phyloP scores from a whole-genome alignment of 139 green algal genomes.

The Spirogloea muscicola region DNA sequence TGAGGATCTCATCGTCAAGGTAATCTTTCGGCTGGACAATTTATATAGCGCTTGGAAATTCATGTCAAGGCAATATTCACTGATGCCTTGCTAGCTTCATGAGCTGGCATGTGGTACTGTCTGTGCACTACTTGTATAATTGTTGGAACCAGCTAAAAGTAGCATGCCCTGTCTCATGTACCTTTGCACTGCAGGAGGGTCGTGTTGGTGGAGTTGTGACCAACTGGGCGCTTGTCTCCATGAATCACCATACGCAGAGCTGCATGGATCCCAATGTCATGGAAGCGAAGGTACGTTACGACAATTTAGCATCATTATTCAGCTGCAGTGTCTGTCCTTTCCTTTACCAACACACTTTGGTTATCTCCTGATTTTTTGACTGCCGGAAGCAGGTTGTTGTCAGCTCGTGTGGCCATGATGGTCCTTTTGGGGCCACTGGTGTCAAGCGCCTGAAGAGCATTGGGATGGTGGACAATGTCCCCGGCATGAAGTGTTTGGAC shows the following conservation, averaged over 20 bases:
- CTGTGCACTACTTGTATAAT: neutral
- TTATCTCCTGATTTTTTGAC: too few species aligned
- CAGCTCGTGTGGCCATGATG: constrained; percentile 87
- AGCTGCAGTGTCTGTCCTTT: too few species aligned
- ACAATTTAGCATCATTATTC: too few species aligned
- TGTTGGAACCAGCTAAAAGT: too few species aligned
- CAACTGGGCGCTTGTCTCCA: constrained; percentile 96
- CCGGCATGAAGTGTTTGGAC: constrained; percentile 93
- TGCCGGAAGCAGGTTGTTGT: too few species aligned
- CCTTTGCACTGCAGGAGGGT: too few species aligned
- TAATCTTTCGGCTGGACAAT: neutral
- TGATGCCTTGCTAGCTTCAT: neutral
- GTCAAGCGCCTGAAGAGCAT: constrained; percentile 87
- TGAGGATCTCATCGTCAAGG: constrained; percentile 62
- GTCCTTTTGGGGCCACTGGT: constrained; percentile 84
- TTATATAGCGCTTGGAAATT: neutral
- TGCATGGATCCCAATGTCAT: constrained; percentile 80
- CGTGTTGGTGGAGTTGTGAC: constrained; percentile 88
- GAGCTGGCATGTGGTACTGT: neutral
- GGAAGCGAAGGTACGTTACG: constrained; percentile 72
- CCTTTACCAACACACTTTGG: too few species aligned
- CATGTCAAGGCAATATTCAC: neutral
- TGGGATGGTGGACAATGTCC: constrained; percentile 75
- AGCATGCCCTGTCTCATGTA: constrained; percentile 3
- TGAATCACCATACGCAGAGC: constrained; percentile 92